Percentiles rank a stretch among this genome's conserved stretches.
Conservation (phyloP, 768 basidiomycete species). For the Dacryopinax primogenitus region DNA sequence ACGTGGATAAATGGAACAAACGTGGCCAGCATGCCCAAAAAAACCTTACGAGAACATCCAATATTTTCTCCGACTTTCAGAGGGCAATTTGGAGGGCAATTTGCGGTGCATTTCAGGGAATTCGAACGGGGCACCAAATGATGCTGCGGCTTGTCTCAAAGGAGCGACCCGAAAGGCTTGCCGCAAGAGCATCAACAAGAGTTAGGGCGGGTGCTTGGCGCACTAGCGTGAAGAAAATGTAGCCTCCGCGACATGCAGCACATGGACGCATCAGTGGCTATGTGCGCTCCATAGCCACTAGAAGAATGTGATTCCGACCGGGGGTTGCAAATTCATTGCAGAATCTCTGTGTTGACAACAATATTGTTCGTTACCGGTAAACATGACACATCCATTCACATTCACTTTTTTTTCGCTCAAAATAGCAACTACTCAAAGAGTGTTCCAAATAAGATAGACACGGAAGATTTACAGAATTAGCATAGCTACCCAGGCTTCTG, state of each 20-base stretch:
- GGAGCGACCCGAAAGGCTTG: not conserved
- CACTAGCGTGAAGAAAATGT: not conserved
- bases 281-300: too few species aligned
- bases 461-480: too few species aligned
- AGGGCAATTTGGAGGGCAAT: not conserved
- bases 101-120: not conserved
- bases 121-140: not conserved
- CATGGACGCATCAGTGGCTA: not conserved
- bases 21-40: not conserved
- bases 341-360: too few species aligned
- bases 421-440: too few species aligned
- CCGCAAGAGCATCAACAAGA: not conserved
- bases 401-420: too few species aligned
- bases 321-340: too few species aligned
- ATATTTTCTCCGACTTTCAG: not conserved
- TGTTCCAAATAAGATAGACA: too few species aligned
- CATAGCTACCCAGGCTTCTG: not conserved
- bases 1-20: not conserved
- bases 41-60: not conserved
- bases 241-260: not conserved
- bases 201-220: not conserved
- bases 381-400: too few species aligned
- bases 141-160: not conserved
- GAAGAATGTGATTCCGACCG: too few species aligned
- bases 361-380: too few species aligned